A percentile compares a stretch with the other conserved stretches of the same genome.
These are phyloP conservation scores for Exophiala alcalophila DNA, from an alignment of 2,329 filamentous ascomycete species.

Conservation along the genomic window DNA sequence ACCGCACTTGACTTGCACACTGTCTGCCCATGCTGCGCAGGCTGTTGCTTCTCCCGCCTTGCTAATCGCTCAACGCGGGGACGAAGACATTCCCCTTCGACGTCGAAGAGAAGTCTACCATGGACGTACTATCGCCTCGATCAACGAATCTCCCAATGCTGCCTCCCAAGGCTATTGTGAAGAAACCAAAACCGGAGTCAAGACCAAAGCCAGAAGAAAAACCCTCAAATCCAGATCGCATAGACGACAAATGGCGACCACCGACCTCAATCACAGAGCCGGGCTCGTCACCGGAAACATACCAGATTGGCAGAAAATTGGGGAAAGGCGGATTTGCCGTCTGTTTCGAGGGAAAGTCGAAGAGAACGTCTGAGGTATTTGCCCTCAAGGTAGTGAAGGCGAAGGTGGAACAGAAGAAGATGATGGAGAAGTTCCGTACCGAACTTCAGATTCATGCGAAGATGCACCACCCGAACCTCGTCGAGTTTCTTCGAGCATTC, in stretches of 20 bases:
- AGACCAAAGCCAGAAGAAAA: slow-evolving; percentile 40
- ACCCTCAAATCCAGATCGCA: slow-evolving; percentile 32
- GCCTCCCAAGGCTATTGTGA: slow-evolving; percentile 37
- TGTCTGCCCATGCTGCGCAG: too few relatives aligned
- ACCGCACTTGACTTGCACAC: too few relatives aligned
- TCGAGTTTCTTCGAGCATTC: slow-evolving; percentile 92
- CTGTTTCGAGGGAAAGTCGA: slow-evolving; percentile 48
- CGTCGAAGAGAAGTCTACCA: too few relatives aligned
- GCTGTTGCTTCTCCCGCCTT: too few relatives aligned
- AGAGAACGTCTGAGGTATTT: slow-evolving; percentile 45
- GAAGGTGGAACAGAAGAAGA: slow-evolving; percentile 50
- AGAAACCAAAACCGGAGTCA: slow-evolving; percentile 32
- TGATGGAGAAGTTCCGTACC: slow-evolving; percentile 62
- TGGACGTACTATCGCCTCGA: slow-evolving; percentile 50
- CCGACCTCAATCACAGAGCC: slow-evolving; percentile 46
- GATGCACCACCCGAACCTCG: slow-evolving; percentile 92
- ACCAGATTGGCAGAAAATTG: slow-evolving; percentile 45
- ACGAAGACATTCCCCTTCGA: too few relatives aligned
- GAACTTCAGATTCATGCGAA: slow-evolving; percentile 98
- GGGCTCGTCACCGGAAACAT: slow-evolving; percentile 44
- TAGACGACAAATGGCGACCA: slow-evolving; percentile 45
- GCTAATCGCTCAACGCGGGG: too few relatives aligned
- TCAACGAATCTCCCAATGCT: slow-evolving; percentile 48
- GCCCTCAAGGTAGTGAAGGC: slow-evolving; percentile 53
- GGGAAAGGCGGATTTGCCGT: slow-evolving; percentile 53